Base-by-base conservation (phyloP, 1,284 basidiomycete species). In the Neolentinus lepideus region DNA sequence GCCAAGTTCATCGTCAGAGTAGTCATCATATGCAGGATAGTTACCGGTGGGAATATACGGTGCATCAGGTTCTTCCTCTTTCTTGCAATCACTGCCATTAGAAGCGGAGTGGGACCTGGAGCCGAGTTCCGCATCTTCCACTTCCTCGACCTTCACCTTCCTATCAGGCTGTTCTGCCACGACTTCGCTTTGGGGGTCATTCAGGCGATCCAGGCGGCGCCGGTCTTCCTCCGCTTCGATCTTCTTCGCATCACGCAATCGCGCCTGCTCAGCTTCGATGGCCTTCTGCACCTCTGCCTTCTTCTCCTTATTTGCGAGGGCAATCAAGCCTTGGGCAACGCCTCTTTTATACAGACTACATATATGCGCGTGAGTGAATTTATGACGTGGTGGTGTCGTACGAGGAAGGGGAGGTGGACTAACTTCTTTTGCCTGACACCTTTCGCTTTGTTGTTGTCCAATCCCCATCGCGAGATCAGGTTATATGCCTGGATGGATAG, bases 141-240 rank as follows among this genome's bases (percentile, higher is more conserved):
- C 47, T 12, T 50, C 47, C 27, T 26, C 27, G 24, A 50, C 8
- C 24, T 25, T 50, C 47, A 50, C 47, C 24, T 50, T 50, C 24
- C 27, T 50, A 21, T 50, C 27, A 8, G 11, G 6, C n/a, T 50
- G 4, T 21, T 26, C 24, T 16, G 8, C 19, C 14, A 10, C 6
- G 43, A n/a, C 67, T 21, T 66, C 51, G 25, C 33, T 8, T 33
- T 35, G 22, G 12, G 54, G 65, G 26, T 73, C 70, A 61, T 68
- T 71, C 66, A 75, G 71, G 63, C 58, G 60, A 62, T 62, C 19
- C 19, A 65, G 52, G 25, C 50, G 47, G 1, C 33, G 36, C 43
- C 26, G 26, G n/a, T 59, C 55, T 25, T 56, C 56, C n/a, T 57
- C 33, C 9, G 48, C 53, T 24, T 58, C 57, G 27, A 31, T 35